A percentile compares a stretch with the other conserved stretches of the same genome.
Evolutionary conservation across 2,329 filamentous ascomycete species (phyloP).

Genomic region (Coniochaeta sp.): DNA sequence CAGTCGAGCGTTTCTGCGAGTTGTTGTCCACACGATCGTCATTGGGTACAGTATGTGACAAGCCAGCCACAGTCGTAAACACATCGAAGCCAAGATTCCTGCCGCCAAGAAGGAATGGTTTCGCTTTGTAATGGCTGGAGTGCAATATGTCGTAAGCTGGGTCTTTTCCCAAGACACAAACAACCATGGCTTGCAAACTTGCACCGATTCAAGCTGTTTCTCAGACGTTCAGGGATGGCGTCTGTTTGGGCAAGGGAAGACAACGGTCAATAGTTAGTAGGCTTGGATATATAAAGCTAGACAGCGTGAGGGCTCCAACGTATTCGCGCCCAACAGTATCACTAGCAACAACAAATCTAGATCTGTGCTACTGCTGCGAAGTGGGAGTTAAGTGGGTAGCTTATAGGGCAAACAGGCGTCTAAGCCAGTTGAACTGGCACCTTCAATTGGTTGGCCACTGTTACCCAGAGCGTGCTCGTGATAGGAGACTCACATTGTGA

Average conservation of each 20-base stretch:
- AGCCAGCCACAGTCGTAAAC: not conserved
- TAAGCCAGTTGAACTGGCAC: not conserved
- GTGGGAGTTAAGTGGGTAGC: not conserved
- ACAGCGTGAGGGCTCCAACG: not conserved
- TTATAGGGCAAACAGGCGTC: not conserved
- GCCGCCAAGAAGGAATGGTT: not conserved
- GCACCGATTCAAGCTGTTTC: not conserved
- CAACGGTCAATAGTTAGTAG: not conserved
- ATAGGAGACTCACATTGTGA: not conserved
- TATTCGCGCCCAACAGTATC: not conserved
- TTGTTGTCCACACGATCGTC: not conserved
- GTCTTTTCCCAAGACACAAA: not conserved
- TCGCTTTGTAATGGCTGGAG: not conserved
- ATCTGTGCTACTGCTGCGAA: not conserved
- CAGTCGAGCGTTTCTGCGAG: not conserved
- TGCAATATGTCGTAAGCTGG: not conserved
- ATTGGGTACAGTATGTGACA: not conserved
- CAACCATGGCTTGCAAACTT: too few relatives aligned
- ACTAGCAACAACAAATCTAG: not conserved
- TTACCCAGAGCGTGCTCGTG: not conserved
- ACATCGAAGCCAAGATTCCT: not conserved
- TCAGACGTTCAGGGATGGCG: not conserved
- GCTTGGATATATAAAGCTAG: not conserved
- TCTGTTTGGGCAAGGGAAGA: not conserved
- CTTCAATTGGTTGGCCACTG: not conserved